phyloP scores from a whole-genome alignment of 495 filamentous ascomycete species.

The Neurospora hispaniola region DNA sequence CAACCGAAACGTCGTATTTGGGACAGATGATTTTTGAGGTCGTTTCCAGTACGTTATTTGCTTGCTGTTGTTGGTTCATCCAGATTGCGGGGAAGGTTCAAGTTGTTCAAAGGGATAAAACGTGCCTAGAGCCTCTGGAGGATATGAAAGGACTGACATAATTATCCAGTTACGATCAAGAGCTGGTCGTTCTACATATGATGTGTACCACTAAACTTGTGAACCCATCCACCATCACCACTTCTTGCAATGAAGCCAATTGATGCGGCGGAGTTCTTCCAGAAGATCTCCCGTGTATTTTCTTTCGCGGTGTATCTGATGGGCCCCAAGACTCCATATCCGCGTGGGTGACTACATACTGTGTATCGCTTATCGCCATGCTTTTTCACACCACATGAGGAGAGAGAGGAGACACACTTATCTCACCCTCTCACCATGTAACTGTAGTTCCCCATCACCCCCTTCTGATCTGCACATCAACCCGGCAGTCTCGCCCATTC shows the following conservation, averaged over 20 bases:
- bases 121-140: not conserved
- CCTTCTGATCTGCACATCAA: not conserved
- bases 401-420: not conserved
- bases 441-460: not conserved
- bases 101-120: not conserved
- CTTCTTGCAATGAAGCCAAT: not conserved
- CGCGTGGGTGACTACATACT: not conserved
- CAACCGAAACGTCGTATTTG: not conserved
- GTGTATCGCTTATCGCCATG: not conserved
- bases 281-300: not conserved
- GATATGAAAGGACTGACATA: not conserved
- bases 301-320: not conserved
- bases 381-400: not conserved
- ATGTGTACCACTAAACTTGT: not conserved
- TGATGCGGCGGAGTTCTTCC: not conserved
- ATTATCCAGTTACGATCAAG: not conserved
- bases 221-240: not conserved
- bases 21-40: not conserved
- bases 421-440: not conserved
- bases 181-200: not conserved
- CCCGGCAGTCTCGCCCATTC: not conserved
- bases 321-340: not conserved
- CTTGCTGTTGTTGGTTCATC: not conserved
- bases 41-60: not conserved
- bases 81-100: not conserved